These are phyloP conservation scores for Microbotryomycetes sp. DNA, from an alignment of 1,284 basidiomycete genomes.

Conservation along the genomic window DNA sequence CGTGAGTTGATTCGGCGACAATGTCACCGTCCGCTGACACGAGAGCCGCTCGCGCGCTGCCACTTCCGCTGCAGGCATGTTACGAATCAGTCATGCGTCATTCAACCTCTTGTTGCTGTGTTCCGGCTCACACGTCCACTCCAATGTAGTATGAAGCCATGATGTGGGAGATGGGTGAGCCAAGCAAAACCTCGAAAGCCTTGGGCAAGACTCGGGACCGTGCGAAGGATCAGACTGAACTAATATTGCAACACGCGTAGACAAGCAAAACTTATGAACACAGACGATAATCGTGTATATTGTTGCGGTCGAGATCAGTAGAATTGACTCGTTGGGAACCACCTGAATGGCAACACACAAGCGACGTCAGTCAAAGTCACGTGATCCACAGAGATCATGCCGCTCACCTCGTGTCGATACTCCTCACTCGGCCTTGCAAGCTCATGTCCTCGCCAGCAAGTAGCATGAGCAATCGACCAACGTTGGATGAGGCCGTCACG, in stretches of 20 bases:
- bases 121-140: constrained; percentile 52
- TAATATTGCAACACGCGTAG: background rate
- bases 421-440: constrained; percentile 14
- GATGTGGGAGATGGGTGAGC: no score
- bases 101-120: no score
- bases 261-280: background rate
- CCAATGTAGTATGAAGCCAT: constrained; percentile 49
- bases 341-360: constrained; percentile 8
- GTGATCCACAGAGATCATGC: background rate
- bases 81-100: no score
- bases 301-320: background rate
- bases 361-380: background rate
- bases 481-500: constrained; percentile 34
- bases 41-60: constrained; percentile 83
- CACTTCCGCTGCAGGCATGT: constrained; percentile 63
- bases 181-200: background rate
- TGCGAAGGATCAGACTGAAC: background rate
- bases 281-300: background rate
- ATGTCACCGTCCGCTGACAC: constrained; percentile 69
- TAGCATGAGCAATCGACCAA: constrained; percentile 33
- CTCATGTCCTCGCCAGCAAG: constrained; percentile 12
- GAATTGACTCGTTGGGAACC: constrained; percentile 31
- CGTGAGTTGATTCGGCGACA: constrained; percentile 67
- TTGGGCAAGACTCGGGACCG: background rate
- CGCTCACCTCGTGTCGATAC: constrained; percentile 32